These are phyloP conservation scores for Paramecium biaurelia DNA, from an alignment of 73 alveolate genomes.

Conservation along the genomic window DNA sequence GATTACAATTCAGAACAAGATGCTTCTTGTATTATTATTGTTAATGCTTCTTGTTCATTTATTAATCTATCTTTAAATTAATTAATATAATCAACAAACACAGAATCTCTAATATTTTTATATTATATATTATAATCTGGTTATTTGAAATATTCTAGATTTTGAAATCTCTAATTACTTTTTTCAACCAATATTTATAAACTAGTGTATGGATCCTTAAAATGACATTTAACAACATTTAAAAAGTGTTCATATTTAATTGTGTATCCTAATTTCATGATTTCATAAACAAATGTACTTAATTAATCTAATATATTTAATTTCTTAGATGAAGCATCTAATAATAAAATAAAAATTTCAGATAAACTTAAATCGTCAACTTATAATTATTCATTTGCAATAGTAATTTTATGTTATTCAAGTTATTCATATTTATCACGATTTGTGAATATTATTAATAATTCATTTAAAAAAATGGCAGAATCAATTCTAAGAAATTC, in stretches of 20 bases:
- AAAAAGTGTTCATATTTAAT: neutral
- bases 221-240: neutral
- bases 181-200: neutral
- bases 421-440: neutral
- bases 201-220: neutral
- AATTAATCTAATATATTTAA: neutral
- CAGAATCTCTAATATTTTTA: neutral
- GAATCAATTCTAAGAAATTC: conserved; percentile 11
- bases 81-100: neutral
- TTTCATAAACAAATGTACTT: neutral
- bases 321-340: neutral
- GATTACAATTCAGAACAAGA: neutral
- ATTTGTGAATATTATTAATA: neutral
- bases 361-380: neutral
- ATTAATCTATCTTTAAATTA: neutral
- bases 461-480: neutral
- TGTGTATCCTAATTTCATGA: neutral
- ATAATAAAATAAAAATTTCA: neutral
- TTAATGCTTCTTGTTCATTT: neutral
- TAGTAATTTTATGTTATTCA: neutral
- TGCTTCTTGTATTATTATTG: neutral
- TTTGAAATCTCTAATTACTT: neutral
- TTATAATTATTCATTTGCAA: neutral
- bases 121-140: neutral
- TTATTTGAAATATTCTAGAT: neutral